phyloP scores from a whole-genome alignment of 1,284 basidiomycete genomes.

The Ustilago loliicola region DNA sequence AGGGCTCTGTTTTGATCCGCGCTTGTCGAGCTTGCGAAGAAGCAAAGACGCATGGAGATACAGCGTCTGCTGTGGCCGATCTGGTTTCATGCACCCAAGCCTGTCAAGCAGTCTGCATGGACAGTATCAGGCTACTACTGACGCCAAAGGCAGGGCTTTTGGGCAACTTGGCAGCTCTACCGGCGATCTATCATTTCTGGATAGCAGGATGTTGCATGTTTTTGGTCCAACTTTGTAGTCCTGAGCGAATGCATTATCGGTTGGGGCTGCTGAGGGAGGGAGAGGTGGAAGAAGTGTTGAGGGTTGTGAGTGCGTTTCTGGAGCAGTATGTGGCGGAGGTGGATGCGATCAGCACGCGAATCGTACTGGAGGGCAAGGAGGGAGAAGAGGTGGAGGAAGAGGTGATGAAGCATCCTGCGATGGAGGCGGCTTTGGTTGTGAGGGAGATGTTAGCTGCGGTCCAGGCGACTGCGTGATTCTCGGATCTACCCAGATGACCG shows the following conservation, averaged over 20 bases:
- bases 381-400: background rate
- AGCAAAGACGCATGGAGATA: too few species aligned
- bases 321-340: constrained; percentile 24
- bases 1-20: constrained; percentile 11
- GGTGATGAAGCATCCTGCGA: constrained; percentile 22
- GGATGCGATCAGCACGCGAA: constrained; percentile 6
- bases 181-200: constrained; percentile 33
- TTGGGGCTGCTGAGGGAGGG: constrained; percentile 16
- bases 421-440: constrained; percentile 18
- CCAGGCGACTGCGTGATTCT: constrained; percentile 16
- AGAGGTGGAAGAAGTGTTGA: constrained; percentile 22
- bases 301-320: constrained; percentile 5
- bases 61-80: background rate
- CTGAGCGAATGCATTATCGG: constrained; percentile 15
- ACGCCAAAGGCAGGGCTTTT: background rate
- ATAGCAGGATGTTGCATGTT: constrained; percentile 12
- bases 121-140: constrained; percentile 9
- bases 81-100: background rate
- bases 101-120: constrained; percentile 22
- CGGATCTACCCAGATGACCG: too few species aligned
- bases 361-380: background rate
- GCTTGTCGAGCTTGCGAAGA: constrained; percentile 10
- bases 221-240: constrained; percentile 18
- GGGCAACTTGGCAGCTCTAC: constrained; percentile 18
- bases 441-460: constrained; percentile 15